These are phyloP conservation scores for Otatea glauca DNA, from an alignment of 176 grass and related monocot genomes.

Conservation along the genomic window DNA sequence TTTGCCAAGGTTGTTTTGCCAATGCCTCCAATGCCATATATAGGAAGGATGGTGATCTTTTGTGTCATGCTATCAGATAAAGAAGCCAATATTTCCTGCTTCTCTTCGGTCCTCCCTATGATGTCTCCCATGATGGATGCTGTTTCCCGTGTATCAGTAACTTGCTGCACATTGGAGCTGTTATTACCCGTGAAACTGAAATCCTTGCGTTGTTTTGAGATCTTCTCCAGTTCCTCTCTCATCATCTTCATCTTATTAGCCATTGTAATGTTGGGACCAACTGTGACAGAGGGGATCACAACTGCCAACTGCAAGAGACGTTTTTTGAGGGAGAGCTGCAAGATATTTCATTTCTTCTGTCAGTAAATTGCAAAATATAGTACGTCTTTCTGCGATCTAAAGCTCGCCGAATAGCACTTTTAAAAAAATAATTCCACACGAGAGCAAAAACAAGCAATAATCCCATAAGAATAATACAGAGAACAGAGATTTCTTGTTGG, in stretches of 20 bases:
- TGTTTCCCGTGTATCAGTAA: background rate
- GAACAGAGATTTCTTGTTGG: too few relatives aligned
- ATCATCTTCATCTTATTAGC: constrained; percentile 36
- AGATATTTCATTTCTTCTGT: background rate
- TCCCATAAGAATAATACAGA: too few relatives aligned
- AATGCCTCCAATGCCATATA: constrained; percentile 45
- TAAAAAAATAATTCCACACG: too few relatives aligned
- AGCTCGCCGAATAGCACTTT: too few relatives aligned
- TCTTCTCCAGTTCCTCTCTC: background rate
- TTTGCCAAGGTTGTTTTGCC: constrained; percentile 52
- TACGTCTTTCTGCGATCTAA: too few relatives aligned
- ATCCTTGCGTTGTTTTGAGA: background rate
- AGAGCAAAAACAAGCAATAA: too few relatives aligned
- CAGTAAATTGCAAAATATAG: too few relatives aligned
- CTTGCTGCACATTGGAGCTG: background rate
- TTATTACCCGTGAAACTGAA: background rate
- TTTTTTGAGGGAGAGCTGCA: too few relatives aligned
- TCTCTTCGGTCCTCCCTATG: background rate
- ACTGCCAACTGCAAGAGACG: too few relatives aligned
- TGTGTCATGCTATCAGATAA: background rate
- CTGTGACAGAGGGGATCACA: background rate
- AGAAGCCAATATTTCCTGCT: background rate
- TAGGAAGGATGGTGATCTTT: background rate
- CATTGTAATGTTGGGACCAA: background rate
- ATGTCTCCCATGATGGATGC: background rate